These are phyloP conservation scores for Luvunga scandens DNA, from an alignment of 345 rosid genomes.

Conservation along the genomic window DNA sequence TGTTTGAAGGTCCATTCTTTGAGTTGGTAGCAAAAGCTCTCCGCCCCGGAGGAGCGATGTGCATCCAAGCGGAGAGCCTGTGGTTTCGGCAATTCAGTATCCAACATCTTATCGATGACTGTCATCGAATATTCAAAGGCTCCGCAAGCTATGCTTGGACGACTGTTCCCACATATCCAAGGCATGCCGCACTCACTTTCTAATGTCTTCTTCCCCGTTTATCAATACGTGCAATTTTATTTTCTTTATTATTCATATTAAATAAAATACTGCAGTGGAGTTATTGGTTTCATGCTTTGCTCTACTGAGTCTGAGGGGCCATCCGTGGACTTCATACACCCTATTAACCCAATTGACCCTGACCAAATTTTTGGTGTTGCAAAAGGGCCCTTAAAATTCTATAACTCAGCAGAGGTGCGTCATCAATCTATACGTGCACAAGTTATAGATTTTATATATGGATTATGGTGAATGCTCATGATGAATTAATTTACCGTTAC, in stretches of 20 bases:
- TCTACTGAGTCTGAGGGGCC: conserved; percentile 55
- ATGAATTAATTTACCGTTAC: no score
- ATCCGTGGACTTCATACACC: conserved; percentile 52
- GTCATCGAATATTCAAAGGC: conserved; percentile 53
- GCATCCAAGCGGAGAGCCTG: conserved; percentile 66
- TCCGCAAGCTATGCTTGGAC: conserved; percentile 60
- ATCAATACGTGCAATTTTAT: no score
- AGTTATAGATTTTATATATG: no score
- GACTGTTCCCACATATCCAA: conserved; percentile 59
- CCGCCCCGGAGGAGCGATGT: conserved; percentile 61
- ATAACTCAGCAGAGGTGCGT: conserved; percentile 53
- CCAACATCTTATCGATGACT: conserved; percentile 23
- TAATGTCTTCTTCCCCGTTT: not conserved
- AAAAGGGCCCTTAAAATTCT: conserved; percentile 49
- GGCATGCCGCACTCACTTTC: conserved; percentile 23
- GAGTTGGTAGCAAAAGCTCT: conserved; percentile 49
- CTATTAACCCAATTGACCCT: conserved; percentile 40
- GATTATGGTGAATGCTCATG: not conserved
- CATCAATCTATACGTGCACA: not conserved
- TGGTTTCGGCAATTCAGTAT: conserved; percentile 56
- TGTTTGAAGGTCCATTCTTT: conserved; percentile 48
- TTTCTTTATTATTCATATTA: no score
- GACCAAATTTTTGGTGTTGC: conserved; percentile 37
- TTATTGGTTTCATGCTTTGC: conserved; percentile 73
- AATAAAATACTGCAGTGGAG: conserved; percentile 43